Evolutionary conservation across 768 basidiomycete genomes (phyloP).

Genomic region (Tylopilus rubrobrunneus): DNA sequence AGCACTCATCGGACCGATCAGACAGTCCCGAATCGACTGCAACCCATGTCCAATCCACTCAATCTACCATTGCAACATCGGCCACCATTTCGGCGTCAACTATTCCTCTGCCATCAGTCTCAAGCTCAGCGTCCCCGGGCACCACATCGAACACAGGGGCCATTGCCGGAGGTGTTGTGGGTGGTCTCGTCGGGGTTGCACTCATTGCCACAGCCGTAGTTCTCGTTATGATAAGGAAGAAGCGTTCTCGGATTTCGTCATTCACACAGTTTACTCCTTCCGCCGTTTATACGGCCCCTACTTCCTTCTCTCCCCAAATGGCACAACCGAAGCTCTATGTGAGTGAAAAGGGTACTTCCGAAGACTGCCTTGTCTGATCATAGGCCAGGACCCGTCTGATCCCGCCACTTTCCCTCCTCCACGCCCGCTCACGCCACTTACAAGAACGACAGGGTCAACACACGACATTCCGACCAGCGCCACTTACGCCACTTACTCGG

Average conservation of each 20-base stretch:
- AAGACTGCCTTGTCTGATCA: neutral
- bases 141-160: conserved; percentile 42
- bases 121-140: conserved; percentile 5
- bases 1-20: conserved; percentile 15
- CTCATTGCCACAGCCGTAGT: conserved; percentile 36
- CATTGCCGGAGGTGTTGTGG: conserved; percentile 61
- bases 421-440: conserved; percentile 13
- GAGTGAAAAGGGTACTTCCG: conserved; percentile 2
- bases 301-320: conserved; percentile 13
- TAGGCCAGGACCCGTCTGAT: conserved; percentile 34
- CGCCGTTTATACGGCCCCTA: conserved; percentile 5
- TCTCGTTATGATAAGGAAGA: conserved; percentile 35
- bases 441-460: conserved; percentile 4
- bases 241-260: conserved; percentile 22
- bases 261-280: conserved; percentile 13
- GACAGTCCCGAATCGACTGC: conserved; percentile 44
- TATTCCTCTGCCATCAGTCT: conserved; percentile 9
- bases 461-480: conserved; percentile 2
- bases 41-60: conserved; percentile 29
- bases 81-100: conserved; percentile 14
- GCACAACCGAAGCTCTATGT: conserved; percentile 30
- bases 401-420: conserved; percentile 33
- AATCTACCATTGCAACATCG: conserved; percentile 7
- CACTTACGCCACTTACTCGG: conserved; percentile 7
- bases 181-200: conserved; percentile 53